phyloP scores from a whole-genome alignment of 176 grass and related monocot species.

The Triticum timopheevii region DNA sequence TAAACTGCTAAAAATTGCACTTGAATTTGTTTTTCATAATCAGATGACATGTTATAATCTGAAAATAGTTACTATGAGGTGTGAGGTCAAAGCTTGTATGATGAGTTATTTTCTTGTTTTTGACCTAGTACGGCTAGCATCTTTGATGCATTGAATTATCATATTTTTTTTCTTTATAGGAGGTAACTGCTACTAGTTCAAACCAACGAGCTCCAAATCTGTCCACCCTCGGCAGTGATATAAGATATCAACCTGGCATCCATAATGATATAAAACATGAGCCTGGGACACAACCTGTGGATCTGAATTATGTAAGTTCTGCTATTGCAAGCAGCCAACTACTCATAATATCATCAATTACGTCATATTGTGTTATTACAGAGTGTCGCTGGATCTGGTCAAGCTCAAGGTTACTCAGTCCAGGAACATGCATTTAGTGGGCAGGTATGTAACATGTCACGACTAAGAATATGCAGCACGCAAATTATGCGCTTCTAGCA shows the following conservation, averaged over 20 bases:
- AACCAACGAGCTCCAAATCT: slow-evolving; percentile 26
- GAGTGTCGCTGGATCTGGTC: slow-evolving; percentile 19
- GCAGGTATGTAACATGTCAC: background rate
- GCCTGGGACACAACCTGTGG: slow-evolving; percentile 25
- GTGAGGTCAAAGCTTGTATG: background rate
- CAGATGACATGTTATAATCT: background rate
- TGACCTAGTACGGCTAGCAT: background rate
- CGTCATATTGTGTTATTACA: slow-evolving; percentile 12
- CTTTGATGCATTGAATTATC: slow-evolving; percentile 7
- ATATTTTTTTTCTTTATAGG: slow-evolving; percentile 40
- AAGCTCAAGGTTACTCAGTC: slow-evolving; percentile 12
- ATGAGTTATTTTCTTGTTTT: background rate
- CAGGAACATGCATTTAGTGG: slow-evolving; percentile 19
- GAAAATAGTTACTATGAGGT: background rate
- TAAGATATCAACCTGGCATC: slow-evolving; percentile 34
- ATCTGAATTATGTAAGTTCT: slow-evolving; percentile 51
- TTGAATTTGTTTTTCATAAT: background rate
- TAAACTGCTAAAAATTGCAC: slow-evolving; percentile 16
- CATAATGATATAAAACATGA: slow-evolving; percentile 33
- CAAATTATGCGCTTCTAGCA: background rate
- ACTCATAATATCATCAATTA: slow-evolving; percentile 9
- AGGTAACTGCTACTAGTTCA: slow-evolving; percentile 41
- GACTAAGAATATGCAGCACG: background rate
- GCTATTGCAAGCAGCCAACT: slow-evolving; percentile 2
- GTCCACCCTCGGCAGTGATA: slow-evolving; percentile 18